Evolutionary conservation across 768 basidiomycete species (phyloP).

Genomic region (Leccinum broughii): DNA sequence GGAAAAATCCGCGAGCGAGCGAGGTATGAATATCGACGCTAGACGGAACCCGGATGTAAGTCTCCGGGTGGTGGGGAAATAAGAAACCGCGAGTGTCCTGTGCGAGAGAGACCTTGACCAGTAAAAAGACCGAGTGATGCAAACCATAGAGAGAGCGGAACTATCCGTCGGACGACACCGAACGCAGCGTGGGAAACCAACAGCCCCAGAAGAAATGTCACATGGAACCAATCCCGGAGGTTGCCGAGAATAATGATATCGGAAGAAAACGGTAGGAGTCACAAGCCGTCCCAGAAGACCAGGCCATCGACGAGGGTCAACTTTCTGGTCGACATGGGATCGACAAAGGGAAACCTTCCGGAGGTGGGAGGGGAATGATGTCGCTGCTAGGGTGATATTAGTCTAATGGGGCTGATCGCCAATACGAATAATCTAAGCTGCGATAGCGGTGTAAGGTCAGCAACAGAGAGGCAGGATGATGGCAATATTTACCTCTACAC

Average conservation of each 20-base stretch:
- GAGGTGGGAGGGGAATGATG: slow-evolving; percentile 29
- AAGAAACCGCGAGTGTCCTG: slow-evolving; percentile 34
- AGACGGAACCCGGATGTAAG: slow-evolving; percentile 33
- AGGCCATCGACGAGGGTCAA: slow-evolving; percentile 11
- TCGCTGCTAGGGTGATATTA: slow-evolving; percentile 36
- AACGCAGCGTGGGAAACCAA: slow-evolving; percentile 29
- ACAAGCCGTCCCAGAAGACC: slow-evolving; percentile 24
- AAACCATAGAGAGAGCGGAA: slow-evolving; percentile 31
- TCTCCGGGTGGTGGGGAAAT: slow-evolving; percentile 16
- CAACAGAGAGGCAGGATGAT: neutral
- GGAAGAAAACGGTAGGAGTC: slow-evolving; percentile 30
- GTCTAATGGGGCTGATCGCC: slow-evolving; percentile 37
- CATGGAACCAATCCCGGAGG: slow-evolving; percentile 29
- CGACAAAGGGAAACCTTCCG: slow-evolving; percentile 31
- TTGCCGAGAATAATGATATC: slow-evolving; percentile 49
- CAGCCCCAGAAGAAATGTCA: slow-evolving; percentile 35
- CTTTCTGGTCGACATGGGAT: slow-evolving; percentile 3
- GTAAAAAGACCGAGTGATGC: slow-evolving; percentile 30
- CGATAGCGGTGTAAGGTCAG: neutral
- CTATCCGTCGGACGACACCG: slow-evolving; percentile 29
- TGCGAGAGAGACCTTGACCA: slow-evolving; percentile 41
- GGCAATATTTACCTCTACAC: slow-evolving; percentile 41
- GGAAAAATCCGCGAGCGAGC: slow-evolving; percentile 33
- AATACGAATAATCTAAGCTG: slow-evolving; percentile 41
- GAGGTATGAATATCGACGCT: slow-evolving; percentile 50